Base-by-base conservation (phyloP, 306 rosid species). In the Medicago truncatula region DNA sequence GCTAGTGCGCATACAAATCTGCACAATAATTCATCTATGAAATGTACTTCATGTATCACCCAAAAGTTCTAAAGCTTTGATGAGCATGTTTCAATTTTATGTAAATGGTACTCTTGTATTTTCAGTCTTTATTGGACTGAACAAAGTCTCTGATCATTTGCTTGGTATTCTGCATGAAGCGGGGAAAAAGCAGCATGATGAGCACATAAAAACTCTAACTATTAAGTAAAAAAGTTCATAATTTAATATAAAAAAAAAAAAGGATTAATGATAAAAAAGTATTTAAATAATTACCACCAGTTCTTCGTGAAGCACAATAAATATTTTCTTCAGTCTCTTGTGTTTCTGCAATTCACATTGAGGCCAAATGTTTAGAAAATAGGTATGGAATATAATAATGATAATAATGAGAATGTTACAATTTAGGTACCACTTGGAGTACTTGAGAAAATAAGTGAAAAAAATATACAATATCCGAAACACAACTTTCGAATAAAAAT, bases 231-330 rank as follows among this genome's bases (percentile, higher is more conserved):
- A 67, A 38, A 7, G 9, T 43, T 43, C 21, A 53, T 43, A 10
- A 58, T 36, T 66, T 78, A 10, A 41, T 58, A n/a, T n/a, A n/a
- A 25, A 17, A 18, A 9, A 17, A 20, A 56, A 57, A 21, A 10
- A 31, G 23, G 74, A 76, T 69, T 21, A 56, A 77, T 34, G 52
- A 70, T 65, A 38, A 13, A 5, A 71, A 54, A 63, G 31, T 56
- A 61, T 82, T 40, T 53, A 44, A 80, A 41, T 68, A 76, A 83
- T 83, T 74, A 92, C 99, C 96, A 84, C 82, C 76, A 95, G 56
- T 84, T 95, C 99, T 76, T 80, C 76, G 59, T 95, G 97, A 70
- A 95, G 91, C 82, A 95, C 96, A 46, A 89, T n/a, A 81, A 95
- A 95, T 87, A 95, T 92, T 57, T 84, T 88, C 81, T 92, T 95